These are phyloP conservation scores for Malassezia restricta DNA, from an alignment of 1,284 basidiomycete species.

Conservation along the genomic window DNA sequence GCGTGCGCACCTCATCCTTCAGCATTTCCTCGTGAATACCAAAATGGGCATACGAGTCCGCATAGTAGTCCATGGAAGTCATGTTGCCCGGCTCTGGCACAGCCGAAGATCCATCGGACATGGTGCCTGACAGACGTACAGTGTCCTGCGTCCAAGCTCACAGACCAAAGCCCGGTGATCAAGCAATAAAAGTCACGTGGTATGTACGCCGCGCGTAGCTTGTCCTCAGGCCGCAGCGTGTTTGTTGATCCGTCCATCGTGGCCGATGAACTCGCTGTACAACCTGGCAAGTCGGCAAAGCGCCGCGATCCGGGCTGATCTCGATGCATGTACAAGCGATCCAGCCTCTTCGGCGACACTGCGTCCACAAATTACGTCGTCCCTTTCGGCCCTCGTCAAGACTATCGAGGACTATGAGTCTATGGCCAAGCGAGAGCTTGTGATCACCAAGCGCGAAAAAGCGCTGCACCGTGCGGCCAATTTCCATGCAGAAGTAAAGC, in stretches of 20 bases:
- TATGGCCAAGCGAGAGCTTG: constrained; percentile 40
- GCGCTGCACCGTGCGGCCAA: constrained; percentile 33
- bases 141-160: too few relatives aligned
- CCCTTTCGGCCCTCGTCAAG: constrained; percentile 30
- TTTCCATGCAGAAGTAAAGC: constrained; percentile 33
- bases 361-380: constrained; percentile 30
- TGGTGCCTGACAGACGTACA: background rate
- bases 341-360: constrained; percentile 14
- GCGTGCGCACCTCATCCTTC: constrained; percentile 89
- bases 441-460: constrained; percentile 41
- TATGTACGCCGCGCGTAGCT: too few relatives aligned
- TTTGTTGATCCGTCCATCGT: background rate
- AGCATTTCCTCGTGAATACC: constrained; percentile 67
- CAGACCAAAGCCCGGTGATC: too few relatives aligned
- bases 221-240: background rate
- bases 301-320: constrained; percentile 38
- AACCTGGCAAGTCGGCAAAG: constrained; percentile 42
- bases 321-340: constrained; percentile 28
- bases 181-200: too few relatives aligned
- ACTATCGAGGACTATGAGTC: constrained; percentile 45
- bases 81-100: constrained; percentile 18
- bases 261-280: constrained; percentile 40
- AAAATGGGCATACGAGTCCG: constrained; percentile 46
- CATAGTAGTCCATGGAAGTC: constrained; percentile 44
- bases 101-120: background rate